These are phyloP conservation scores for Starmerella geochares DNA, from an alignment of 805 yeast genomes.

Conservation along the genomic window DNA sequence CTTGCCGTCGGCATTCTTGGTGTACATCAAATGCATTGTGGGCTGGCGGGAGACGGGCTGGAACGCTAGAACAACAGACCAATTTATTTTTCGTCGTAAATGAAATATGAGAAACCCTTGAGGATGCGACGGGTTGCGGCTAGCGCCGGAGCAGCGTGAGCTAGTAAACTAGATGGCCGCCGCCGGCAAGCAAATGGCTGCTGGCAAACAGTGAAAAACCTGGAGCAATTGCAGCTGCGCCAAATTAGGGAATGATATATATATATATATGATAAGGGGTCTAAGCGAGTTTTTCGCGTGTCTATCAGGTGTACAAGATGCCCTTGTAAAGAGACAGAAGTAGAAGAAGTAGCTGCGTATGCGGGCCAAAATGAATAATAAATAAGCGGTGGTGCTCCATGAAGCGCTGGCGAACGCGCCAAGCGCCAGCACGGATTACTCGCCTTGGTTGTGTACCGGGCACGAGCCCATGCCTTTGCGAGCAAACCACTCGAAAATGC, in stretches of 20 bases:
- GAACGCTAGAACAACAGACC: not conserved
- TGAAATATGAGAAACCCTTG: not conserved
- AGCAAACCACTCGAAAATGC: conserved; percentile 86
- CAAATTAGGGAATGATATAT: too few relatives aligned
- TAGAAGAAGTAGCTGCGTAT: not conserved
- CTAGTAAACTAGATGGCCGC: too few relatives aligned
- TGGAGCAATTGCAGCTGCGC: too few relatives aligned
- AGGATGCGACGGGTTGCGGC: not conserved
- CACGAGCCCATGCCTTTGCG: conserved; percentile 78
- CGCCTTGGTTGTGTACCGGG: conserved; percentile 54
- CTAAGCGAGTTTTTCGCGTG: too few relatives aligned
- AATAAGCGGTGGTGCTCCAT: not conserved
- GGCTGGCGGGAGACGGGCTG: not conserved
- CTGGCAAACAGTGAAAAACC: too few relatives aligned
- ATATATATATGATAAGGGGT: too few relatives aligned
- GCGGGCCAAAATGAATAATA: not conserved
- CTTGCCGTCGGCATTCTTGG: conserved; percentile 87
- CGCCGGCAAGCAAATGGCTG: too few relatives aligned
- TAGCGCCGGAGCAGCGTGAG: not conserved
- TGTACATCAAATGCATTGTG: conserved; percentile 97
- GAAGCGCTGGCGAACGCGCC: too few relatives aligned
- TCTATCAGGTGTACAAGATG: too few relatives aligned
- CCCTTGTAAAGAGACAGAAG: not conserved
- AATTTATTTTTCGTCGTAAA: not conserved
- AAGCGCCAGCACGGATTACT: too few relatives aligned